These are phyloP conservation scores for Coffea humblotiana DNA, from an alignment of 305 asterid genomes.

Conservation along the genomic window DNA sequence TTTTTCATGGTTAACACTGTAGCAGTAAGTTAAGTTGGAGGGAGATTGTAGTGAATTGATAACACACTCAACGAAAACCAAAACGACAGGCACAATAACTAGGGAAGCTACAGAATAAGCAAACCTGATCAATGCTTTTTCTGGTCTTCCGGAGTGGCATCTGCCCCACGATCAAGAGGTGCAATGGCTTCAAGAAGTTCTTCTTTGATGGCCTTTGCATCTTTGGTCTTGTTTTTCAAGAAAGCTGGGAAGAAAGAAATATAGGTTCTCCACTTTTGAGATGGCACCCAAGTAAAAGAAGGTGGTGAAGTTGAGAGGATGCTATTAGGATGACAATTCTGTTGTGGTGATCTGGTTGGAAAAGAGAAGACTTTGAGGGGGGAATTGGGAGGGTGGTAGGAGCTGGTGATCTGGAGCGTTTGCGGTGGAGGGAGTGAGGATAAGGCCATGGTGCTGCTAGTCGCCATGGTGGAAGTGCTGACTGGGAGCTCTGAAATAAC, in stretches of 20 bases:
- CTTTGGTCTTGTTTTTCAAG: conserved; percentile 50
- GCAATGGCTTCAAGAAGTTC: conserved; percentile 81
- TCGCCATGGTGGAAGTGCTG: conserved; percentile 15
- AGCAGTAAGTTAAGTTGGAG: too few species aligned
- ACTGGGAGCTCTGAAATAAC: background rate
- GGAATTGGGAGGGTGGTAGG: background rate
- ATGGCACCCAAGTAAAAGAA: background rate
- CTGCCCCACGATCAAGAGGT: conserved; percentile 91
- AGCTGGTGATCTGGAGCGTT: background rate
- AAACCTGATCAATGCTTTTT: conserved; percentile 51
- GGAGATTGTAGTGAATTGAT: too few species aligned
- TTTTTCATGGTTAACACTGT: too few species aligned
- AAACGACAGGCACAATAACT: too few species aligned
- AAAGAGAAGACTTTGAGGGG: conserved; percentile 18
- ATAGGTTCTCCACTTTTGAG: conserved; percentile 58
- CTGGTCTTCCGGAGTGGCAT: conserved; percentile 79
- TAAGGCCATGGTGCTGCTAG: conserved; percentile 31
- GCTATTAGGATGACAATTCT: conserved; percentile 11
- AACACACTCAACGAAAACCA: too few species aligned
- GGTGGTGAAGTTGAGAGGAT: background rate
- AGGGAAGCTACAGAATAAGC: background rate
- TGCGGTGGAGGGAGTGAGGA: conserved; percentile 24
- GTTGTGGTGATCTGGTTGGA: conserved; percentile 20
- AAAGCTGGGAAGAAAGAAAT: conserved; percentile 77
- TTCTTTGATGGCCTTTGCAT: conserved; percentile 51